Base-by-base conservation (phyloP, 2,329 filamentous ascomycete genomes). In the Fusarium pseudoanthophilum region DNA sequence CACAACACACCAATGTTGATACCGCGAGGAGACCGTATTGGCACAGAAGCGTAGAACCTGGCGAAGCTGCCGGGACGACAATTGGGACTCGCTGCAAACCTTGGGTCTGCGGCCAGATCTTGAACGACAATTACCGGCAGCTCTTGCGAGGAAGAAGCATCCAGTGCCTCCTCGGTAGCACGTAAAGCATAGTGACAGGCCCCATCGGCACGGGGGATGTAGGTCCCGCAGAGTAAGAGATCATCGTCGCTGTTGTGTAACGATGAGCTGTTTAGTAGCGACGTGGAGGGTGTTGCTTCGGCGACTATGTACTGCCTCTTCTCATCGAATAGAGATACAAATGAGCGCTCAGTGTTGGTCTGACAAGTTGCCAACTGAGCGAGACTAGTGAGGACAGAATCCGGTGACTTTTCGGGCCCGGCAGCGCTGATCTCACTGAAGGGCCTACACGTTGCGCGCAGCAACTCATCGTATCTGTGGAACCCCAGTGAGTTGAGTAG, bases 1-100 rank as follows among this genome's bases (percentile, higher is more conserved):
- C 34, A 28, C 15, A 63, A 56, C 1, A 56, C 36, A 21, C 63
- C 63, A 4, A 66, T 63, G 9, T 66, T 66, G 8, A 66, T 66
- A 2, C 48, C 59, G 5, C 63, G 46, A 16, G 37, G 61, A 6
- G 63, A 63, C 4, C 63, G 59, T 21, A 66, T 64, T 0, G 63
- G 63, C 1, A 66, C 24, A 10, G 63, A 24, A 8, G 63, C 63
- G 26, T 66, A 63, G 0, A 37, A 66, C 16, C 16, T 20, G 7
- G 45, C 57, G 16, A 37, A 20, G 11, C 52, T 21, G 9, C 32
- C 30, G 32, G 16, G 10, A 9, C 56, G 15, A 0, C 28, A 28
- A 24, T 24, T 36, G 1, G 30, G 37, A 15, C 20, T 24, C 0
- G 55, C 2, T 4, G 39, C 28, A 18, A 62, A 48, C 13, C 34